These are phyloP conservation scores for Aspergillus diversus DNA, from an alignment of 495 filamentous ascomycete genomes.

Conservation along the genomic window DNA sequence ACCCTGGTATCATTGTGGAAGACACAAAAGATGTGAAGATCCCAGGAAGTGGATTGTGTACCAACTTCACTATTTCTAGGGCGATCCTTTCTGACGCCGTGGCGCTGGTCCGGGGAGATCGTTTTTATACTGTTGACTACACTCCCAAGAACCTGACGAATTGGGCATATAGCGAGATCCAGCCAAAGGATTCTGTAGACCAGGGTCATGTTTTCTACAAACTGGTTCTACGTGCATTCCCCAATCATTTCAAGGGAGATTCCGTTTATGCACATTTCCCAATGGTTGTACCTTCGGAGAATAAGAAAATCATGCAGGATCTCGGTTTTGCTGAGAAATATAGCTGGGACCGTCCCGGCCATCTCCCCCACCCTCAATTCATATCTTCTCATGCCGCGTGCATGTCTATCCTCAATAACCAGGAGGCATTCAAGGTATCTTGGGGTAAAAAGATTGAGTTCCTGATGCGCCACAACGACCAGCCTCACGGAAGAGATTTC, in stretches of 20 bases:
- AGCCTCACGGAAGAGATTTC: constrained; percentile 51
- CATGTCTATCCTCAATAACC: constrained; percentile 49
- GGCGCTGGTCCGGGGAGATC: constrained; percentile 80
- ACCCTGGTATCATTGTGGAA: constrained; percentile 81
- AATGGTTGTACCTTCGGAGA: constrained; percentile 58
- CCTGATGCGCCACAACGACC: constrained; percentile 45
- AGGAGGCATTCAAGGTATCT: constrained; percentile 57
- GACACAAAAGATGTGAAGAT: constrained; percentile 72
- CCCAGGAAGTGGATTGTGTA: constrained; percentile 80
- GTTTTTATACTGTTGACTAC: constrained; percentile 81
- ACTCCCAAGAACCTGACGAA: constrained; percentile 77
- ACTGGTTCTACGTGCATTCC: constrained; percentile 63
- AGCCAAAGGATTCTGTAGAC: constrained; percentile 51
- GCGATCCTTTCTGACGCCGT: constrained; percentile 87
- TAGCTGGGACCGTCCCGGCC: constrained; percentile 51
- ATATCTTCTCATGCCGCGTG: constrained; percentile 56
- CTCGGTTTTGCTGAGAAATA: constrained; percentile 53
- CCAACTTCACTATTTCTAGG: constrained; percentile 80
- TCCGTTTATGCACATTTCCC: constrained; percentile 64
- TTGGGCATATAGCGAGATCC: constrained; percentile 68
- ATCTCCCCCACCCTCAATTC: constrained; percentile 36
- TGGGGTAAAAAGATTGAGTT: constrained; percentile 59
- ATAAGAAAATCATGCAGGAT: constrained; percentile 51
- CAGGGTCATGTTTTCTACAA: constrained; percentile 65
- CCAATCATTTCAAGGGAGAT: constrained; percentile 59